Conservation (phyloP, 768 basidiomycete species). For the Leccinum obscurum region DNA sequence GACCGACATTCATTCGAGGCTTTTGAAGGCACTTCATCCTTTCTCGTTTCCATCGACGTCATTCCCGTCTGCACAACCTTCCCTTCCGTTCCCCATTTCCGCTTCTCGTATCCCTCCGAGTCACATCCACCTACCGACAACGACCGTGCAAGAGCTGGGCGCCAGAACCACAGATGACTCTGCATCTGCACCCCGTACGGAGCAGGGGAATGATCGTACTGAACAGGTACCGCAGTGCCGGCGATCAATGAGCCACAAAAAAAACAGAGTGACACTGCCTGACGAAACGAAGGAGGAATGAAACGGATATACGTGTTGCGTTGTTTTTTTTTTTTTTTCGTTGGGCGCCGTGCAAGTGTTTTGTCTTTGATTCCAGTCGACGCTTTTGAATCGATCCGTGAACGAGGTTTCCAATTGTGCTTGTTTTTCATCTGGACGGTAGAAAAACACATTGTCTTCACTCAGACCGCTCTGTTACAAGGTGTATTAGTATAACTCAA, state of each 20-base stretch:
- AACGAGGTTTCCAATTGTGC: background rate
- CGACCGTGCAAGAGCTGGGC: background rate
- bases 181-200: background rate
- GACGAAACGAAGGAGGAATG: background rate
- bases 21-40: background rate
- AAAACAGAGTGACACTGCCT: background rate
- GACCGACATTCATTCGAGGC: background rate
- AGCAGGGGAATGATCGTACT: background rate
- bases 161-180: background rate
- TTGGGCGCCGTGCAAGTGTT: background rate
- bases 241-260: background rate
- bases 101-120: background rate
- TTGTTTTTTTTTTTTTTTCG: background rate
- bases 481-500: too few species aligned
- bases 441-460: background rate
- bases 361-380: background rate
- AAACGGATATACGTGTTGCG: background rate
- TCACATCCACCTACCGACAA: background rate
- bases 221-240: background rate
- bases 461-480: background rate
- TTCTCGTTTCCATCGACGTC: background rate
- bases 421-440: background rate
- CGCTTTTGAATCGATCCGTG: too few species aligned
- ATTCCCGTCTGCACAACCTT: background rate
- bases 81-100: background rate